Conservation (phyloP, 1,284 basidiomycete genomes). For the Leccinum subatratum region DNA sequence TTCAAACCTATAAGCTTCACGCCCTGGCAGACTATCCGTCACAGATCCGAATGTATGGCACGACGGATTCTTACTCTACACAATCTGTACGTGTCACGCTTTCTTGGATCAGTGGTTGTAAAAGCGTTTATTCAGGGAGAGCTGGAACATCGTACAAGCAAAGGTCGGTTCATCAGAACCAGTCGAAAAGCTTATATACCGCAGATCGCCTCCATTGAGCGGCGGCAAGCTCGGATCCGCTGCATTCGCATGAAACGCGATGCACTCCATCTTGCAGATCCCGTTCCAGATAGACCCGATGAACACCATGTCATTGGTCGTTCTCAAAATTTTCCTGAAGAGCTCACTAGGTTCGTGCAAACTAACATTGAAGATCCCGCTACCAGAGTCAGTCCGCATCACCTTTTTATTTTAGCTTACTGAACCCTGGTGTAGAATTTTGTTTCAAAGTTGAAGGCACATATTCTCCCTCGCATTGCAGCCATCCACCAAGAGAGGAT, state of each 20-base stretch:
- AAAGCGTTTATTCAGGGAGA: background rate
- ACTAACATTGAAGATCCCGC: background rate
- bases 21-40: background rate
- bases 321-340: constrained; percentile 12
- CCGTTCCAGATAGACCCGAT: background rate
- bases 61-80: too few relatives aligned
- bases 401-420: background rate
- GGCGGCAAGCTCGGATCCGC: background rate
- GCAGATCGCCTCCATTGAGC: background rate
- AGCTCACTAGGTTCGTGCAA: constrained; percentile 18
- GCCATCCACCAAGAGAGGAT: background rate
- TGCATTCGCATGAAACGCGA: background rate
- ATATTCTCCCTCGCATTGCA: background rate
- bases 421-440: background rate
- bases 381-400: background rate
- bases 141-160: background rate
- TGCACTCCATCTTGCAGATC: background rate
- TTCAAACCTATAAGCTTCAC: background rate
- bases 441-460: background rate
- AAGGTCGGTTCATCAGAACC: background rate
- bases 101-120: too few relatives aligned
- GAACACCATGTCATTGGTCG: constrained; percentile 18
- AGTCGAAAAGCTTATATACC: background rate
- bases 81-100: too few relatives aligned
- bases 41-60: background rate